Evolutionary conservation across 2,329 filamentous ascomycete species (phyloP), one percentile per base, ranked within the genome.

Genomic region (Aspergillus sp.): DNA sequence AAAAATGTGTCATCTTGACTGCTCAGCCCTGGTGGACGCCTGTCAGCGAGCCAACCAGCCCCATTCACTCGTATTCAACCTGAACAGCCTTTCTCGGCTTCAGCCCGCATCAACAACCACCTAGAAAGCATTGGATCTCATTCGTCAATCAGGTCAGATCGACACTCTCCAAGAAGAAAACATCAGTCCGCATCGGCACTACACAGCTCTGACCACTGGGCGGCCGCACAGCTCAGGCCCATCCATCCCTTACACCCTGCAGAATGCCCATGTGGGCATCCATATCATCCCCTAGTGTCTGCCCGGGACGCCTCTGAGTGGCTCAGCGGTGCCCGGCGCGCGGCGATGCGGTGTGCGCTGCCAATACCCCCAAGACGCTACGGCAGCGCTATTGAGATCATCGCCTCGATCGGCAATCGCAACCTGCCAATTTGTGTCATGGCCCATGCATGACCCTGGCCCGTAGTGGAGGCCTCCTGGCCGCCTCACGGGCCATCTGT

Each of bases 321-420:
- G 34, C 34, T 38, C 14, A 17, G 34, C 34, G 7, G 14, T 32
- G 34, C 4, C 7, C 7, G 34, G 14, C 14, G 6, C 6, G 34
- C 34, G 34, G n/a, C 31, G 43, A 40, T 41, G 43, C 49, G 43
- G 50, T 52, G 49, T 51, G 38, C 40, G 41, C 47, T 42, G 41
- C 47, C 41, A 45, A 36, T 42, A 38, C 4, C 14, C 36, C 50
- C 29, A 52, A 44, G 45, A 46, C 50, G 16, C 50, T 47, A 52
- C 44, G 41, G 36, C n/a, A 42, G 44, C 16, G 38, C 50, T 52
- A 52, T 52, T 47, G 45, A 43, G 23, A 21, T 43, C 13, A 43
- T 42, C 45, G 50, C 36, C 7, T 36, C 36, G 50, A 52, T 47
- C 45, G 38, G 21, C 50, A 47, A 43, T 20, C 47, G 31, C 38